Evolutionary conservation across 345 rosid species (phyloP), one percentile per base, ranked within the genome.

Genomic region (Ceriops decandra): DNA sequence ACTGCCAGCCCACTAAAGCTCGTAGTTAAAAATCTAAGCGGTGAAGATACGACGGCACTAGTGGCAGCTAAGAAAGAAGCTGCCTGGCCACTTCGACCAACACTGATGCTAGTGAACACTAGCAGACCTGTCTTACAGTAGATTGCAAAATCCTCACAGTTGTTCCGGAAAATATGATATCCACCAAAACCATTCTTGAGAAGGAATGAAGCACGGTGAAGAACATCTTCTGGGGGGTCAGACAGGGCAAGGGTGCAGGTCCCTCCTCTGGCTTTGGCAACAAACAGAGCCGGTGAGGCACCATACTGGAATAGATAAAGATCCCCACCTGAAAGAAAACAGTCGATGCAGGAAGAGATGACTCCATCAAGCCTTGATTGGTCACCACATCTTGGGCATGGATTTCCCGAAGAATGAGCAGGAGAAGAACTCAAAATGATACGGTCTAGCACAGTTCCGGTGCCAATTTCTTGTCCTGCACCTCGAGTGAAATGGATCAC

Each of bases 401-500:
- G 90, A 17, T 59, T 78, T n/a, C 66, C 83, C 0, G 78, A 49
- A 66, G 79, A 31, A 32, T 68, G 82, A 58, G 87, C 68, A 0
- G 88, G 80, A 30, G 85, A 67, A 5, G 82, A 81, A 64, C 91
- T 89, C 61, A 76, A 67, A 57, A 85, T 71, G 62, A 89, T 16
- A 7, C 78, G 82, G 82, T 91, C 97, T 20, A 91, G 32, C 52
- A 85, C 24, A 7, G 88, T 87, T 33, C 93, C 93, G 0, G 86
- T 85, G 76, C 90, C 86, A n/a, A 77, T 79, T 71, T 91, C 95
- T 0, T 76, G 83, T 15, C 93, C 93, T 52, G 75, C 85, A 57
- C 83, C 90, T 2, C 87, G 83, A 57, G 97, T 91, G 79, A 89
- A 91, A 73, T 89, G 96, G 26, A 89, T 83, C 64, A 89, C 97